Evolutionary conservation across 352 stramenopile species (phyloP), one percentile per base, ranked within the genome.

Genomic region (Thraustochytrium sp.): DNA sequence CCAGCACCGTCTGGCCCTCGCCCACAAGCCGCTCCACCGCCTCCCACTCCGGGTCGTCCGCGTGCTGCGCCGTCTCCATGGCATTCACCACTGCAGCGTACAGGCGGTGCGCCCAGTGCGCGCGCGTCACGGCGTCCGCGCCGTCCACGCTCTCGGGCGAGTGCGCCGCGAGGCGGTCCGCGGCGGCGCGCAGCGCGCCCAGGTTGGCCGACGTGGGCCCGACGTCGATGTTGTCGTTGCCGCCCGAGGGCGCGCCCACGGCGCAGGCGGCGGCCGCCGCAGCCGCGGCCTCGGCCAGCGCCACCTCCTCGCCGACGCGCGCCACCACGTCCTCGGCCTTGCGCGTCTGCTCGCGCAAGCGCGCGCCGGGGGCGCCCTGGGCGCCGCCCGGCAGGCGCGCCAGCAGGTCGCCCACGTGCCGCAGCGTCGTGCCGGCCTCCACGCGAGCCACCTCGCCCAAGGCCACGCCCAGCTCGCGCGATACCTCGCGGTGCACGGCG

Each of bases 211-310:
- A 2, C 16, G 46, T 63, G 0, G 13, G 13, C 9, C n/a, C 5
- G 26, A 80, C 34, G 38, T 80, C 49, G 26, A 80, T 80, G 68
- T 80, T 80, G 38, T 80, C 68, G 8, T 68, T 18, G 44, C 68
- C 53, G 34, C 31, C 31, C 13, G 13, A 13, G 0, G 68, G 53
- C 44, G 31, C 40, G 26, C 31, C 31, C 53, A 80, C 53, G 18
- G 46, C 68, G 68, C 68, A 65, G 9, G 48, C 46, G n/a, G 42
- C 34, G 5, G 44, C 26, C 0, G 68, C 68, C 5, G 18, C 18
- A 4, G 42, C 31, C 2, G n/a, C 18, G 8, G 37, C 34, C n/a
- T 68, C 13, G 31, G 38, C 48, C 13, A 80, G 46, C 31, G 9
- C 68, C 1, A 80, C 49, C 38, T 80, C 68, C 53, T 64, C 9